A percentile compares a stretch with the other conserved stretches of the same genome.
These are phyloP conservation scores for Linderina pennispora DNA, from an alignment of 192 early-diverging fungal species.

Conservation along the genomic window DNA sequence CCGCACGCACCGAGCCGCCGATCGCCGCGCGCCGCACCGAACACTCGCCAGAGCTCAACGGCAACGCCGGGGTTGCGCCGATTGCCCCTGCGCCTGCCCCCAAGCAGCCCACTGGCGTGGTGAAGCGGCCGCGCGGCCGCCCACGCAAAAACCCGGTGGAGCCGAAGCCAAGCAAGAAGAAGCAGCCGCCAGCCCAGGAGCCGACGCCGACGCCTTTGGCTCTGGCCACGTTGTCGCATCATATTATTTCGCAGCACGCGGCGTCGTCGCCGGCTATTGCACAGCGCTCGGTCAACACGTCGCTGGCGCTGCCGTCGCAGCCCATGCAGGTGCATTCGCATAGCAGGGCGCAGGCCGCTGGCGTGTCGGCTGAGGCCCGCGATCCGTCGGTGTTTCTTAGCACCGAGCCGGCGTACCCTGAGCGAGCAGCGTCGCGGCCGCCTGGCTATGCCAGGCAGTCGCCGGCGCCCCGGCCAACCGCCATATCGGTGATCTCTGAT, in stretches of 20 bases:
- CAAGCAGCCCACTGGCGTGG: slow-evolving; percentile 11
- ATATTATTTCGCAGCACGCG: slow-evolving; percentile 34
- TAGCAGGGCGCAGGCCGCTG: not conserved
- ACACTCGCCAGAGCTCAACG: slow-evolving; percentile 38
- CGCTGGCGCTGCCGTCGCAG: slow-evolving; percentile 30
- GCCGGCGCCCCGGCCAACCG: too few species aligned
- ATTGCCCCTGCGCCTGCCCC: slow-evolving; percentile 3
- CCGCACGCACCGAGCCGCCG: too few species aligned
- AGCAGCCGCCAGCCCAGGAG: slow-evolving; percentile 7
- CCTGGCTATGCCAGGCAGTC: too few species aligned
- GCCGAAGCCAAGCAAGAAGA: slow-evolving; percentile 15
- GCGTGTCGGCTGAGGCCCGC: too few species aligned
- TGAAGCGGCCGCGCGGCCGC: slow-evolving; percentile 35
- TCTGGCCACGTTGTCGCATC: slow-evolving; percentile 35
- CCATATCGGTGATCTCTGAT: too few species aligned
- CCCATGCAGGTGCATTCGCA: slow-evolving; percentile 31
- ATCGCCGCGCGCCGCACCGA: too few species aligned
- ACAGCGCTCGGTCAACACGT: slow-evolving; percentile 24
- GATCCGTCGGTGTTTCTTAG: too few species aligned
- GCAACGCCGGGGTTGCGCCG: not conserved
- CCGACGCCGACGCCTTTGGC: slow-evolving; percentile 27
- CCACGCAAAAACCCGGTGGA: slow-evolving; percentile 41
- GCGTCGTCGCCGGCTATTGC: slow-evolving; percentile 18
- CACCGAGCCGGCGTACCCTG: too few species aligned
- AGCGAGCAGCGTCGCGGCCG: too few species aligned